Evolutionary conservation across 2,329 filamentous ascomycete species (phyloP).

Genomic region (Penicillium sp.): DNA sequence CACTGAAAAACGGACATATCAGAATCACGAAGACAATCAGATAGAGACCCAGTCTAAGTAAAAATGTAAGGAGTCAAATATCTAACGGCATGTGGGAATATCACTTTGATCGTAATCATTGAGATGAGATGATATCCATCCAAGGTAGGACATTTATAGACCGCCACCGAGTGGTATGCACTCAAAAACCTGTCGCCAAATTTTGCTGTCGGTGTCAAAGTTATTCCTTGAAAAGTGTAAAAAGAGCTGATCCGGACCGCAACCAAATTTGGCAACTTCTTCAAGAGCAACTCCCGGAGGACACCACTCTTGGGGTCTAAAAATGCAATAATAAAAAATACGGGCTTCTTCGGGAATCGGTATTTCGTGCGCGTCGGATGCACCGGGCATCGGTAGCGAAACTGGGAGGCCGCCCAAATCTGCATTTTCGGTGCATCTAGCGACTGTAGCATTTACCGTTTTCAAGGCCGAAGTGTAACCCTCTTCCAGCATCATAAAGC

Average conservation of each 20-base stretch:
- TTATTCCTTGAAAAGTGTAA: slow-evolving; percentile 20
- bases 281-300: slow-evolving; percentile 10
- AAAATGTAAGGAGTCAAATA: no score
- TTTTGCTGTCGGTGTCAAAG: slow-evolving; percentile 11
- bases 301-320: slow-evolving; percentile 15
- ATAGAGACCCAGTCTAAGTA: not conserved
- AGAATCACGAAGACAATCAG: not conserved
- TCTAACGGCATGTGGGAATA: no score
- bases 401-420: not conserved
- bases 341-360: slow-evolving; percentile 25
- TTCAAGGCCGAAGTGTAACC: not conserved
- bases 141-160: not conserved
- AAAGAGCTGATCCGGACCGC: slow-evolving; percentile 18
- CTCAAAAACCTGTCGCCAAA: slow-evolving; percentile 21
- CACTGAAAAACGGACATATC: not conserved
- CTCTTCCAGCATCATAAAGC: slow-evolving; percentile 23
- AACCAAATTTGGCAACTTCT: slow-evolving; percentile 18
- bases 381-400: not conserved
- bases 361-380: not conserved
- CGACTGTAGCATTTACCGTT: not conserved
- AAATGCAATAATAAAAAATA: slow-evolving; percentile 22
- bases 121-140: not conserved
- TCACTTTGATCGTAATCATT: no score
- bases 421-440: not conserved
- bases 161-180: slow-evolving; percentile 13